These are phyloP conservation scores for Salix caprea DNA, from an alignment of 345 rosid genomes.

Conservation along the genomic window DNA sequence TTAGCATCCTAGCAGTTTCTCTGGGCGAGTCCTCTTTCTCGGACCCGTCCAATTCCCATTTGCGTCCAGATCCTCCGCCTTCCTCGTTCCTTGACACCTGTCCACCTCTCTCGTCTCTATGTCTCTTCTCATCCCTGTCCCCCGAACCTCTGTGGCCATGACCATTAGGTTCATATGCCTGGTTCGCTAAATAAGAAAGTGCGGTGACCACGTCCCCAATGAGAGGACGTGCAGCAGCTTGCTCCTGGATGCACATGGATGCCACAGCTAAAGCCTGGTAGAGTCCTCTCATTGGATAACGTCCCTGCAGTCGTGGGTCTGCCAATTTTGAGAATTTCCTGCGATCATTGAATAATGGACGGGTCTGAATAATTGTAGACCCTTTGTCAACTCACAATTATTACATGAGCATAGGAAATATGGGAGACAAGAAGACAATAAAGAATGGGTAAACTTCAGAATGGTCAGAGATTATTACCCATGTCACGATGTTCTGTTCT, in stretches of 20 bases:
- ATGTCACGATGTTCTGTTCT: constrained; percentile 89
- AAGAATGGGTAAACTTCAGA: not conserved
- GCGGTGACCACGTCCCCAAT: constrained; percentile 92
- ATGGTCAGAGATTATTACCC: constrained; percentile 45
- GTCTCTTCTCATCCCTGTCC: constrained; percentile 51
- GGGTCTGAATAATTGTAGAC: constrained; percentile 50
- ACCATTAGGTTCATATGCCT: constrained; percentile 62
- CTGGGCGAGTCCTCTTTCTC: constrained; percentile 90
- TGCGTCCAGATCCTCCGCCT: constrained; percentile 66
- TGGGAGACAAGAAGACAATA: not conserved
- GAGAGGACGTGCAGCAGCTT: constrained; percentile 96
- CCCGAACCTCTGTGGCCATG: constrained; percentile 34
- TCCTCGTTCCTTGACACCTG: constrained; percentile 61
- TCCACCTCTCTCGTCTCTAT: constrained; percentile 52
- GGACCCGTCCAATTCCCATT: constrained; percentile 70
- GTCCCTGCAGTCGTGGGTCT: constrained; percentile 74
- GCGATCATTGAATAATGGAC: constrained; percentile 78
- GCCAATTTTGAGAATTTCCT: constrained; percentile 74
- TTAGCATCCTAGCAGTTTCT: constrained; percentile 62
- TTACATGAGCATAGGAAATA: not conserved
- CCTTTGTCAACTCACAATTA: not conserved
- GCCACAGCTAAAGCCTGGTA: constrained; percentile 96
- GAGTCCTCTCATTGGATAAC: constrained; percentile 81
- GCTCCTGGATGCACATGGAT: constrained; percentile 96
- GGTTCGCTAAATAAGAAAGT: constrained; percentile 86